Evolutionary conservation across 331 rosid genomes (phyloP), one percentile per base, ranked within the genome.

Genomic region (Erythrophleum ivorense): DNA sequence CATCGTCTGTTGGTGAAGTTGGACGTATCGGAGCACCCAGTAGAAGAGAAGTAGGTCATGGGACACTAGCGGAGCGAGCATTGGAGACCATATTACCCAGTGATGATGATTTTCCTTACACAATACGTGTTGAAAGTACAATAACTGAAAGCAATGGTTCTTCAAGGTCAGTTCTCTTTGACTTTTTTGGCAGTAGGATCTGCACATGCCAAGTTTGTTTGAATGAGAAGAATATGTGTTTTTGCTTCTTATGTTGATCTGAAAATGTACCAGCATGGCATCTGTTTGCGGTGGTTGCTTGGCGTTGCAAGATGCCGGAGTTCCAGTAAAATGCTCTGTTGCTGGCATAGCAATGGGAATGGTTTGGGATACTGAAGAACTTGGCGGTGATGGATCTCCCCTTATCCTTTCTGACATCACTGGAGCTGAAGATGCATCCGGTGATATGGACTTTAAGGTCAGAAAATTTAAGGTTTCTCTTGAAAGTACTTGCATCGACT

Each of bases 361-460:
- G 93, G 98, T 94, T 73, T 72, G 91, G 78, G 94, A 94, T 78
- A 92, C 98, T 8, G 38, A 91, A 85, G 97, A 94, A 88, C 90
- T 92, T 84, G 97, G 97, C 54, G 98, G 98, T 16, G 96, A 92
- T 81, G 98, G 97, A 75, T 78, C 93, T 83, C 98, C 98, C 0
- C 91, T 92, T 73, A 94, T 94, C 83, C 91, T 94, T 3, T 94
- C 97, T 46, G 97, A 94, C 90, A 91, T 94, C 79, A 87, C 90
- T 80, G 98, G 98, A 84, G 88, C 97, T 13, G 97, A 94, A 89
- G 98, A 92, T 92, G 98, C 98, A 70, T 92, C 97, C 53, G 98
- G 98, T 46, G 98, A 94, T 88, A 92, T 94, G 98, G 98, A 94
- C 84, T 94, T 92, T 82, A 94, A 92, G n/a, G n/a, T n/a, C n/a